Percentiles rank a stretch among this genome's conserved stretches.
These are phyloP conservation scores for Sphagnum magellanicum DNA, from an alignment of 228 moss, liverwort and hornwort species.

Conservation along the genomic window DNA sequence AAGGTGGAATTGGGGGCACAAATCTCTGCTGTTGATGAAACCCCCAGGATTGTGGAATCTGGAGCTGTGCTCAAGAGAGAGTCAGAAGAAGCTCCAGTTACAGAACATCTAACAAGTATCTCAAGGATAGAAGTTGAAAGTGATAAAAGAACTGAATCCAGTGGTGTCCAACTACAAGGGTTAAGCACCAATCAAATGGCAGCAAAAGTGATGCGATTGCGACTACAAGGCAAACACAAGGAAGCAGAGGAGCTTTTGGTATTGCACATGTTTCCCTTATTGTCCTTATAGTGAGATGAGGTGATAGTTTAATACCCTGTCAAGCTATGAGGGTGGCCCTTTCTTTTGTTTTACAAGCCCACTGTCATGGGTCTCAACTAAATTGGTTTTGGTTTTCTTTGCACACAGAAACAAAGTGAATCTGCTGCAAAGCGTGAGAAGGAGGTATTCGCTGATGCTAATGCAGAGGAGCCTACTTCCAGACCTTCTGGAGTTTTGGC, in stretches of 20 bases:
- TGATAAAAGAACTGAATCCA: slow-evolving; percentile 24
- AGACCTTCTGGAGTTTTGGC: slow-evolving; percentile 21
- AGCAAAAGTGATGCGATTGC: slow-evolving; percentile 85
- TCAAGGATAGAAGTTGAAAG: slow-evolving; percentile 13
- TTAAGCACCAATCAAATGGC: slow-evolving; percentile 76
- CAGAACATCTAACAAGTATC: slow-evolving; percentile 13
- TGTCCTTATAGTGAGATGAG: too few species aligned
- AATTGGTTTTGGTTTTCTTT: background rate
- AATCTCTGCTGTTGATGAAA: slow-evolving; percentile 10
- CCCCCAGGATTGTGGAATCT: slow-evolving; percentile 7
- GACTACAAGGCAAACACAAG: slow-evolving; percentile 67
- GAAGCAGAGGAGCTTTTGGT: slow-evolving; percentile 92
- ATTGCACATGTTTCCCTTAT: background rate
- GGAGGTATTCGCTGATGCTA: slow-evolving; percentile 18
- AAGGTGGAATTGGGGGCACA: slow-evolving; percentile 5
- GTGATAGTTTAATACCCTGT: background rate
- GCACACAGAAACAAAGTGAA: slow-evolving; percentile 34
- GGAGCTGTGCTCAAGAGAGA: background rate
- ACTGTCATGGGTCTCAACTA: background rate
- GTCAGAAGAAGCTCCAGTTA: slow-evolving; percentile 5
- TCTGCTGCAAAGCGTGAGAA: slow-evolving; percentile 18
- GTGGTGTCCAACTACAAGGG: slow-evolving; percentile 29
- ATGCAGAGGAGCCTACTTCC: slow-evolving; percentile 11
- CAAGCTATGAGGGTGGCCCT: background rate
- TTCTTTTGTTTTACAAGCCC: background rate